A percentile compares a stretch with the other conserved stretches of the same genome.
These are phyloP conservation scores for Colletotrichum falcatum DNA, from an alignment of 2,329 filamentous ascomycete genomes.

Conservation along the genomic window DNA sequence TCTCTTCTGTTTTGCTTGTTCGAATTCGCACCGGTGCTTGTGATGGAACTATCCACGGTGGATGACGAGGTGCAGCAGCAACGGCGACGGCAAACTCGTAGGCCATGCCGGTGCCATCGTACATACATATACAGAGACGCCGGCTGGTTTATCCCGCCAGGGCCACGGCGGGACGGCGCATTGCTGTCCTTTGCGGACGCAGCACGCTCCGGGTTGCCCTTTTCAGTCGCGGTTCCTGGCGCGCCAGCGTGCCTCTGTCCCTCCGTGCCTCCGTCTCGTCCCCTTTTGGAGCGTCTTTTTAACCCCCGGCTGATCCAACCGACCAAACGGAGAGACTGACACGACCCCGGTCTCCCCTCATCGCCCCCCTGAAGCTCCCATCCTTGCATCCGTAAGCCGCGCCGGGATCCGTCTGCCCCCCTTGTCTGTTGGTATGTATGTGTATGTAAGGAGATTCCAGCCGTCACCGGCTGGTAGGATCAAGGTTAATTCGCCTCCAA, in stretches of 20 bases:
- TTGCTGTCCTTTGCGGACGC: conserved; percentile 50
- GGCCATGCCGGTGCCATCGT: no score
- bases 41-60: no score
- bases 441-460: no score
- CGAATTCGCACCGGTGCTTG: no score
- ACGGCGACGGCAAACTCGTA: background rate
- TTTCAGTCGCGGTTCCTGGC: conserved; percentile 38
- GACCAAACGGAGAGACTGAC: no score
- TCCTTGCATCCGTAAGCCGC: background rate
- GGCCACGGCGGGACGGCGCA: conserved; percentile 35
- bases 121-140: conserved; percentile 5
- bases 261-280: background rate
- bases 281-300: no score
- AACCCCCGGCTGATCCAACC: no score
- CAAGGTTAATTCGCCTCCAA: background rate
- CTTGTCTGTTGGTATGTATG: background rate
- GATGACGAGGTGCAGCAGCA: no score
- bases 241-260: conserved; percentile 3
- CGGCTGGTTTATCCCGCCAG: conserved; percentile 12
- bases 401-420: background rate
- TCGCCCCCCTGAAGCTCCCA: background rate
- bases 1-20: no score
- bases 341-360: conserved; percentile 11
- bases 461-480: background rate
- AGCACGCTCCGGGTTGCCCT: conserved; percentile 47